Base-by-base conservation (phyloP, 345 rosid genomes). In the Viola odorata region DNA sequence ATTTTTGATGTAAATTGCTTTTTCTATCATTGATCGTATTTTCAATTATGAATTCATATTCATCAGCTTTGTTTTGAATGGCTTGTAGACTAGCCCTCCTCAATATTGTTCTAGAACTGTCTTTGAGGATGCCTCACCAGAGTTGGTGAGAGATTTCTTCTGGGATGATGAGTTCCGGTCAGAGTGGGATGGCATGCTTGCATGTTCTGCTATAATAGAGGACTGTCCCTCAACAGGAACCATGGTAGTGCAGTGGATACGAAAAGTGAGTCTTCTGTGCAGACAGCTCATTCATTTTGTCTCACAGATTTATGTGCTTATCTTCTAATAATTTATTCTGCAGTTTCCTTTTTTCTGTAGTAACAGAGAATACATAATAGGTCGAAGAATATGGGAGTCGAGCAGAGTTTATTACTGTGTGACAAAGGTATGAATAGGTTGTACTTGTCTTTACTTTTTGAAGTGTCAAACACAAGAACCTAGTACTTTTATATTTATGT, bases 301-400 rank as follows among this genome's bases (percentile, higher is more conserved):
- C 16, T 58, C 40, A 44, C 45, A 12, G 49, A 58, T 49, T 12
- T 44, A 3, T 66, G 62, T 12, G 38, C 61, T 73, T 39, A 37
- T 23, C 50, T 47, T 55, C 17, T 55, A 54, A 50, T 53, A 36
- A 14, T 73, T 37, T 55, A 38, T 41, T 52, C 53, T 63, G 73
- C 81, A 85, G 97, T 88, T 91, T 62, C 96, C 94, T 0, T 82
- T 91, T 63, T 91, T 91, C 69, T 85, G 89, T 66, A 81, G 89
- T 57, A 91, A 91, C 75, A 76, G 97, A 74, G 96, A 91, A 58
- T 91, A 91, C 68, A 81, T 85, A 50, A 83, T 88, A 12, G 89
- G 88, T 16, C 92, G 97, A 37, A 82, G 94, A 53, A 88, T 85
- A 15, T 88, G 94, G 96, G 81, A 79, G 60, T 74, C 76, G 0